Evolutionary conservation across 805 yeast genomes (phyloP), one percentile per base, ranked within the genome.

Genomic region (Zygotorulaspora danielsina): DNA sequence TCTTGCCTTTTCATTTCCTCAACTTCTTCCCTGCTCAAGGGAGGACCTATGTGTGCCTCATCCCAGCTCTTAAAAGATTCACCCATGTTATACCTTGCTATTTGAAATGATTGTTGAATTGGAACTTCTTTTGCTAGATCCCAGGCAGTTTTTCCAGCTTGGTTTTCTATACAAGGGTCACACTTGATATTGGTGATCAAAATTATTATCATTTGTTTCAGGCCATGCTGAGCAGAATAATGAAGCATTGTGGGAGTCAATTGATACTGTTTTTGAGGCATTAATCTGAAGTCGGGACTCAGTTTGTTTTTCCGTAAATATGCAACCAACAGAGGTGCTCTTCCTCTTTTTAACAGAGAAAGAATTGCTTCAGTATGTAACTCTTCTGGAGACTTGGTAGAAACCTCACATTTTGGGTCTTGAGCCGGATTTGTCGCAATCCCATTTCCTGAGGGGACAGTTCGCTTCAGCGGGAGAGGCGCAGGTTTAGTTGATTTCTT

Each of bases 191-290:
- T 78, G 8, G 72, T 69, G 18, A 89, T 57, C 36, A 90, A 66
- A 0, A 78, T 70, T 1, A 63, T 56, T 2, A 85, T 78, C 72
- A 88, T 79, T 48, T 81, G 85, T 38, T 71, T 70, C 16, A 79
- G 65, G 3, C 85, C 84, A 41, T 78, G 69, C 6, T 78, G 69
- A 0, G 96, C 65, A 0, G 95, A 90, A 57, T 69, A 86, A 55
- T 88, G 95, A 20, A 93, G 65, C 41, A 84, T 59, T 0, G 95
- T 85, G 3, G 97, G 95, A 0, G 61, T 57, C 0, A 79, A 69
- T 9, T 69, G 63, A 51, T 72, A 81, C 39, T 72, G 75, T 0
- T 65, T 46, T 6, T 56, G 61, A 0, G 96, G 96, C 24, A 70
- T 60, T 4, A 90, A 59, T 13, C 32, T 34, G 45, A 78, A 75